Percentiles rank a stretch among this genome's conserved stretches.
phyloP scores from a whole-genome alignment of 345 rosid genomes.

The Odontarrhena argentea region DNA sequence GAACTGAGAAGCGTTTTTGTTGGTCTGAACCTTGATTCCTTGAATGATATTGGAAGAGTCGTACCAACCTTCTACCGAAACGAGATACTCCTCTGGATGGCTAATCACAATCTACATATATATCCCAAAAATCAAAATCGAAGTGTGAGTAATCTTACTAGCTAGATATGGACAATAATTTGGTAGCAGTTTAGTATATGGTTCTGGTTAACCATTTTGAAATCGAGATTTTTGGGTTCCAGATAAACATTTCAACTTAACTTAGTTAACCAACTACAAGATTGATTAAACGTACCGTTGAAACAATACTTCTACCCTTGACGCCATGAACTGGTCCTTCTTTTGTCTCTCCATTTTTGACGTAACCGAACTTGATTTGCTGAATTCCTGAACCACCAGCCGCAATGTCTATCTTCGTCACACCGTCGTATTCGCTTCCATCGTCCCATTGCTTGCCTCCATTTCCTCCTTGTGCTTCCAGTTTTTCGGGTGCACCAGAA shows the following conservation, averaged over 20 bases:
- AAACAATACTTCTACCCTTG: not conserved
- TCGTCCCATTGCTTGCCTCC: conserved; percentile 40
- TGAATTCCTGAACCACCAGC: not conserved
- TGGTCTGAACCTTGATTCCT: conserved; percentile 27
- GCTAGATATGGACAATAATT: not conserved
- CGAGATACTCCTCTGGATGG: conserved; percentile 1
- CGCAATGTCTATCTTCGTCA: conserved; percentile 11
- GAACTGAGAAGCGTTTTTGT: not conserved
- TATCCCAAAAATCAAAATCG: too few species aligned
- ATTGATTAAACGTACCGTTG: not conserved
- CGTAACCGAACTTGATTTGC: conserved; percentile 20
- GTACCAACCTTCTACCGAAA: conserved; percentile 15
- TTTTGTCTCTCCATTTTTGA: conserved; percentile 1
- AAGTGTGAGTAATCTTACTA: too few species aligned
- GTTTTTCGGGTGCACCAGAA: too few species aligned
- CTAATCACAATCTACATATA: not conserved
- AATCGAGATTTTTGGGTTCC: too few species aligned
- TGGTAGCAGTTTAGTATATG: not conserved
- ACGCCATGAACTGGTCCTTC: conserved; percentile 3
- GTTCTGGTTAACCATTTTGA: too few species aligned
- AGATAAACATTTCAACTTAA: too few species aligned
- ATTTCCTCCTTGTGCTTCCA: conserved; percentile 25
- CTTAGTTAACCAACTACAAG: too few species aligned
- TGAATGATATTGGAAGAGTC: conserved; percentile 16
- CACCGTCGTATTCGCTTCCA: conserved; percentile 31